Percentiles rank a stretch among this genome's conserved stretches.
phyloP scores from a whole-genome alignment of 345 rosid species.

The Syzygium aqueum region DNA sequence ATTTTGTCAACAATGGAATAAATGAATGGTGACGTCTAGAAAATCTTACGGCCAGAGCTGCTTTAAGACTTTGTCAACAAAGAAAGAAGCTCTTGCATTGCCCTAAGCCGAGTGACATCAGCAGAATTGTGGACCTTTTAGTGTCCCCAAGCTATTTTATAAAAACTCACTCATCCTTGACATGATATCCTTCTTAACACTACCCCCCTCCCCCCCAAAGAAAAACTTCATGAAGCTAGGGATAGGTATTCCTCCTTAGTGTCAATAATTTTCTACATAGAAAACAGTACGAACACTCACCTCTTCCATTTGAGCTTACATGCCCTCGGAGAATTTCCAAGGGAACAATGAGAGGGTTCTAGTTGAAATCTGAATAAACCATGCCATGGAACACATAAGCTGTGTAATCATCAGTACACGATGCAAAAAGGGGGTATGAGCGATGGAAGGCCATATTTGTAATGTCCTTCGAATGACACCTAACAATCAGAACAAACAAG shows the following conservation, averaged over 20 bases:
- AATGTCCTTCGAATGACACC: slow-evolving; percentile 82
- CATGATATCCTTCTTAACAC: neutral
- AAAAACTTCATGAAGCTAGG: neutral
- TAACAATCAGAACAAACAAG: slow-evolving; percentile 12
- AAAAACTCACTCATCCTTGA: neutral
- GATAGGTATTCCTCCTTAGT: neutral
- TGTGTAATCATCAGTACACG: slow-evolving; percentile 84
- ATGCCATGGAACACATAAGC: slow-evolving; percentile 93
- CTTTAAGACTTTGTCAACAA: neutral
- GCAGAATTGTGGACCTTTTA: neutral
- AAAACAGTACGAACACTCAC: slow-evolving; percentile 20
- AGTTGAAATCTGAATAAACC: slow-evolving; percentile 87
- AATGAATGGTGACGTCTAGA: neutral
- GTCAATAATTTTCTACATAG: neutral
- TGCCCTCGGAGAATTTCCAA: slow-evolving; percentile 92
- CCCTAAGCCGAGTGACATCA: neutral
- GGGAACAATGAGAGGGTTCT: slow-evolving; percentile 87
- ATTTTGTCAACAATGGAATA: neutral
- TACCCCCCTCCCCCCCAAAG: no score
- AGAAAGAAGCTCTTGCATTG: neutral
- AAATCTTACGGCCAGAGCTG: neutral
- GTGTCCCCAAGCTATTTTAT: neutral
- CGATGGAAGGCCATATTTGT: slow-evolving; percentile 73
- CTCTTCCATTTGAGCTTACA: slow-evolving; percentile 60
- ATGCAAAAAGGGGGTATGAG: slow-evolving; percentile 78